phyloP scores from a whole-genome alignment of 1,284 basidiomycete species.

The Irpex rosettiformis region DNA sequence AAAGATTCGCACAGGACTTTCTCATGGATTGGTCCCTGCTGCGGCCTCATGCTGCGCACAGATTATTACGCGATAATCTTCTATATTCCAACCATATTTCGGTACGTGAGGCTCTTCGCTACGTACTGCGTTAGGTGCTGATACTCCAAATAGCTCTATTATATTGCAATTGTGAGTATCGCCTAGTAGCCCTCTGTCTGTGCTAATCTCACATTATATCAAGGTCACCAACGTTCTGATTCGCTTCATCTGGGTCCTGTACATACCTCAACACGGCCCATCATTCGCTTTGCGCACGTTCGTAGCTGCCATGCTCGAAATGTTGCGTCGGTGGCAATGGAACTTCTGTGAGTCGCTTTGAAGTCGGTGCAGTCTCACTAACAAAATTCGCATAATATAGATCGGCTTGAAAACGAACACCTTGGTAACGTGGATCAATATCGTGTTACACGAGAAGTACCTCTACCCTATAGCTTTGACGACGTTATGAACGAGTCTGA shows the following conservation, averaged over 20 bases:
- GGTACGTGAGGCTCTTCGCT: conserved; percentile 38
- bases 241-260: conserved; percentile 82
- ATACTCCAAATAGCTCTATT: conserved; percentile 52
- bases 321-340: conserved; percentile 85
- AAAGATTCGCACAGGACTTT: conserved; percentile 50
- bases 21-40: conserved; percentile 85
- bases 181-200: neutral
- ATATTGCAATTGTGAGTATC: conserved; percentile 61
- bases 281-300: conserved; percentile 60
- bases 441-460: conserved; percentile 77
- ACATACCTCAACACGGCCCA: conserved; percentile 57
- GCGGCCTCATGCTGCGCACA: conserved; percentile 51
- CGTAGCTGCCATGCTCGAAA: conserved; percentile 71
- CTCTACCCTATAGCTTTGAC: conserved; percentile 68
- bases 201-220: neutral
- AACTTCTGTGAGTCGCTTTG: conserved; percentile 68
- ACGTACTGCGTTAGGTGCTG: neutral
- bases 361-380: neutral
- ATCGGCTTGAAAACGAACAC: conserved; percentile 85
- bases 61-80: conserved; percentile 74
- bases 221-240: conserved; percentile 72
- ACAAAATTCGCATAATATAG: conserved; percentile 31
- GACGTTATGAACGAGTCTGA: conserved; percentile 31
- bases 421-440: conserved; percentile 84
- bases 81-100: conserved; percentile 60